Base-by-base conservation (phyloP, 2,329 filamentous ascomycete species). In the Westerdykella aurantiaca region DNA sequence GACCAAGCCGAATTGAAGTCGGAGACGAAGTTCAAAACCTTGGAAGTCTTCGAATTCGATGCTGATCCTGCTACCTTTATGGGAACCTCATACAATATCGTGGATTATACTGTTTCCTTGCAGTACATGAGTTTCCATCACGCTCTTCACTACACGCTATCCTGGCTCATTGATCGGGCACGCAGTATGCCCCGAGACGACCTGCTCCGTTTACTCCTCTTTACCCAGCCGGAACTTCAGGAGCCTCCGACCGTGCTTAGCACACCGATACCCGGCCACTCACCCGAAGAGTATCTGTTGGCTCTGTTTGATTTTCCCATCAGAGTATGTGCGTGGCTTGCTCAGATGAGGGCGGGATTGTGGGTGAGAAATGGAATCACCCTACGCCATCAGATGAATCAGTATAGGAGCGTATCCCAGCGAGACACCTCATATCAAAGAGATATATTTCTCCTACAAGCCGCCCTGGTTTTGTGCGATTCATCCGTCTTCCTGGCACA, bases 321-420 rank as follows among this genome's bases (percentile, higher is more conserved):
- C 4, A 80, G 94, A 41, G 90, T 97, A 0, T 96, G 89, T 63
- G 89, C 88, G 16, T 98, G 93, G 93, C 75, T 98, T 25, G 87
- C 93, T 5, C 94, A 98, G 71, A 97, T 98, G 82, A 95, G 95
- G 66, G 89, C 91, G 14, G 88, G 89, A 41, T 95, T 97, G 83
- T 98, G 94, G 93, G 91, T 98, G 50, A 83, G 93, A 44, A 98
- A 98, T 62, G 93, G 93, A 2, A 88, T 98, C 61, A 97, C 91
- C 57, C 78, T 98, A 41, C 82, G 91, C 33, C 93, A 98, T 64
- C 93, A 98, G 68, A 93, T 94, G 64, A 86, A 86, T 41, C 93
- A 90, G 14, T 98, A 98, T 64, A 83, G 89, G 13, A 90, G 88
- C 34, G 88, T 96, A 12, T 81, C 82, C 10, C 88, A 94, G 58